Evolutionary conservation across 1,284 basidiomycete genomes (phyloP), one percentile per base, ranked within the genome.

Genomic region (Ceratobasidium sp.): DNA sequence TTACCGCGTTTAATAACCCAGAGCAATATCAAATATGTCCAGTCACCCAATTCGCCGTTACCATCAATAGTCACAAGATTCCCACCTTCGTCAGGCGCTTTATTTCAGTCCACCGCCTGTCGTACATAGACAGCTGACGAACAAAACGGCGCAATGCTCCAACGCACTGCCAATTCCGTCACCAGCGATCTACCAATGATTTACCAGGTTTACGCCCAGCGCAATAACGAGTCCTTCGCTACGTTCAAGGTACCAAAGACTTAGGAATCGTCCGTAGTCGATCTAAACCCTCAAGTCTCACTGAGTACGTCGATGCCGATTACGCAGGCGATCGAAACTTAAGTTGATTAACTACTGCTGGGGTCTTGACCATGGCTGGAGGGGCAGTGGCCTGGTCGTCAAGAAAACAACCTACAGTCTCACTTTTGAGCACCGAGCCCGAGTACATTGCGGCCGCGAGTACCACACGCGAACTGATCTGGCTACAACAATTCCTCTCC

Each of bases 221-320:
- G n/a, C n/a, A n/a, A n/a, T n/a, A 83, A 44, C 79, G 79, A 2
- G 79, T 85, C 1, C 75, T 85, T 0, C 78, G 83, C 1, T 85
- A 84, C 69, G 77, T 84, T 23, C 77, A 78, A 9, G 81, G 93
- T 83, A 95, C 83, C 0, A 42, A 39, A 3, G 77, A 79, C 18
- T 40, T 69, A 18, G 77, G 77, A 15, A 78, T 84, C 10, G 69
- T 73, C 2, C 80, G n/a, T n/a, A n/a, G 78, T 49, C 44, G 28
- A n/a, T n/a, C 26, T n/a, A 26, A 9, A 53, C 69, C 3, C 23
- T 20, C 15, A 12, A 15, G 10, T 15, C 18, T 7, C 28, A 56
- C 23, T 18, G 53, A 39, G 13, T 40, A 46, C 15, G 42, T 51
- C 28, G 51, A 71, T 28, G 49, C 69, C 12, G 69, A 71, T n/a